A percentile compares a stretch with the other conserved stretches of the same genome.
Conservation (phyloP, 495 filamentous ascomycete species). For the Hamigera avellanea region DNA sequence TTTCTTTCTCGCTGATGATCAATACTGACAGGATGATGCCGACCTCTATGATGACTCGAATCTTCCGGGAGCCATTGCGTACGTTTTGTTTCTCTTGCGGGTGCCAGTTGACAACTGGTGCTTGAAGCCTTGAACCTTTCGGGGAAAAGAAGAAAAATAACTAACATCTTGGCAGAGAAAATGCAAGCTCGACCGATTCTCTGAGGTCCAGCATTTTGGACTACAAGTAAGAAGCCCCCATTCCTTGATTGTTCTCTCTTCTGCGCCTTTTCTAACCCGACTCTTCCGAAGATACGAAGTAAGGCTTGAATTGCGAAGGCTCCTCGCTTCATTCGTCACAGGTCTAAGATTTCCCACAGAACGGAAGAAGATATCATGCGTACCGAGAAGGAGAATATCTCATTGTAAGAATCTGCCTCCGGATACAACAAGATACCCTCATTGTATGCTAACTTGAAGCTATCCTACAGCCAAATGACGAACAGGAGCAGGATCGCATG, state of each 20-base stretch:
- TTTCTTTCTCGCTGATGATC: no score
- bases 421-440: neutral
- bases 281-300: no score
- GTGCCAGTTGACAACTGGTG: no score
- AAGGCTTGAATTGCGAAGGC: no score
- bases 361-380: conserved; percentile 5
- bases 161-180: neutral
- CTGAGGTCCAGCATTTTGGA: conserved; percentile 11
- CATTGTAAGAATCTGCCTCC: neutral
- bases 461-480: conserved; percentile 11
- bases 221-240: conserved; percentile 16
- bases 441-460: neutral
- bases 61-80: no score
- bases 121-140: no score
- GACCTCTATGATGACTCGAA: no score
- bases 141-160: no score
- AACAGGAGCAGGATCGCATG: conserved; percentile 50
- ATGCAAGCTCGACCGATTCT: conserved; percentile 3
- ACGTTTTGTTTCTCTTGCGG: no score
- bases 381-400: conserved; percentile 6
- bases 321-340: no score
- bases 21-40: no score
- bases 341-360: conserved; percentile 2
- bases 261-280: neutral
- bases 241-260: neutral